Conservation (phyloP, 768 basidiomycete genomes). For the Rhizopogon rudus region DNA sequence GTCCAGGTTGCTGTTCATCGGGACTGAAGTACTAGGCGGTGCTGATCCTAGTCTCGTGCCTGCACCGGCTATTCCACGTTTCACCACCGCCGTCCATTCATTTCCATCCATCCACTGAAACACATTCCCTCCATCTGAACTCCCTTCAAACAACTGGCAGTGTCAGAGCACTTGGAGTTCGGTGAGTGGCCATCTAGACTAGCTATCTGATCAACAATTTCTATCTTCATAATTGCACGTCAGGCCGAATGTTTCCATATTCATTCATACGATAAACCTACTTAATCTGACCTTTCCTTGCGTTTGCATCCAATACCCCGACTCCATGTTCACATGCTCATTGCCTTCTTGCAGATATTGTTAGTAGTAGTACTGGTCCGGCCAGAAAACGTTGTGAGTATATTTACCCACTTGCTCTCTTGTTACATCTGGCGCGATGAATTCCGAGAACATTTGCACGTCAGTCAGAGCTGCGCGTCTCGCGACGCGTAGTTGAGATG, state of each 20-base stretch:
- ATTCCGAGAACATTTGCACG: slow-evolving; percentile 50
- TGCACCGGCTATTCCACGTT: not conserved
- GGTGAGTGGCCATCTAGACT: not conserved
- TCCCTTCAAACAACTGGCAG: not conserved
- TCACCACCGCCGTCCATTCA: not conserved
- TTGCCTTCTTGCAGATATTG: not conserved
- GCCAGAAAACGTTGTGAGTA: not conserved
- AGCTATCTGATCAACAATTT: not conserved
- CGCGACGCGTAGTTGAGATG: slow-evolving; percentile 31
- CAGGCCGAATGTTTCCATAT: slow-evolving; percentile 32
- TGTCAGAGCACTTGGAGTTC: not conserved
- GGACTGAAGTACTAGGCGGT: too few relatives aligned
- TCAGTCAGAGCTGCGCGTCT: slow-evolving; percentile 45
- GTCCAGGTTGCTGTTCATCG: not conserved
- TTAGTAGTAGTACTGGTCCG: too few relatives aligned
- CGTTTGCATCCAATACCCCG: not conserved
- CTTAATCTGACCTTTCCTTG: not conserved
- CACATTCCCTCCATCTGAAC: not conserved
- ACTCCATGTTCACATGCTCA: not conserved
- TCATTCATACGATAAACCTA: slow-evolving; percentile 5
- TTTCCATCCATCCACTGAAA: not conserved
- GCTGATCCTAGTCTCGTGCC: not conserved
- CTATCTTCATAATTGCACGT: slow-evolving; percentile 36
- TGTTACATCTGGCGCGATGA: slow-evolving; percentile 32
- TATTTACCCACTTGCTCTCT: not conserved